These are phyloP conservation scores for Saccharomyces hybrid DNA, from an alignment of 1,139 yeast genomes.

Conservation along the genomic window DNA sequence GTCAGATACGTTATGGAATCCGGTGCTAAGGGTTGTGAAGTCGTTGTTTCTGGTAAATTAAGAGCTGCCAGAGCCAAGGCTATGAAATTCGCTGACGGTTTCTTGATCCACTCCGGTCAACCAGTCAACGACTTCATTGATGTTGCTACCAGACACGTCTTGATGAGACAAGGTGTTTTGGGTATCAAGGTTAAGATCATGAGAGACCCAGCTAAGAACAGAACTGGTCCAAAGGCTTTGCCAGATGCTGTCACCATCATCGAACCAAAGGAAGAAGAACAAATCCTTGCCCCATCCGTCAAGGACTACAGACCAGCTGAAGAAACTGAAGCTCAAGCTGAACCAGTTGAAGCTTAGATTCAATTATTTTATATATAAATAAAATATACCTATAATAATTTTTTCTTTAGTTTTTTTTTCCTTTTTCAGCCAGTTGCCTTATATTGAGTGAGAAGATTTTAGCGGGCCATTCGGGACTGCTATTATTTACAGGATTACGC, in stretches of 20 bases:
- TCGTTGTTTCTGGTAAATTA: conserved; percentile 97
- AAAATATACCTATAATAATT: not conserved
- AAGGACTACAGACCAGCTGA: conserved; percentile 55
- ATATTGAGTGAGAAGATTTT: too few species aligned
- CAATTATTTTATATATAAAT: conserved; percentile 7
- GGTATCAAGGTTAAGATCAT: conserved; percentile 99
- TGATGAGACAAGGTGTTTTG: conserved; percentile 99
- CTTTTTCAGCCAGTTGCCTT: not conserved
- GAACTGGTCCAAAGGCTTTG: conserved; percentile 81
- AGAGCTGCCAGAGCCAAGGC: conserved; percentile 99
- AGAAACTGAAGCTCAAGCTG: conserved; percentile 29
- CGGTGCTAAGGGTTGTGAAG: conserved; percentile 99
- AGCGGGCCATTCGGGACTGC: too few species aligned
- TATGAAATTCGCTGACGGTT: conserved; percentile 99
- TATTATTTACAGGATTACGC: conserved; percentile 7
- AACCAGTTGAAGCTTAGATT: conserved; percentile 29
- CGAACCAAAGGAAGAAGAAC: conserved; percentile 97
- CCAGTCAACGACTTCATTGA: conserved; percentile 98
- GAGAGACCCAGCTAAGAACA: conserved; percentile 96
- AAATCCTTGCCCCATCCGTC: conserved; percentile 78
- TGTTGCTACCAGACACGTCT: conserved; percentile 98
- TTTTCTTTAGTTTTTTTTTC: not conserved
- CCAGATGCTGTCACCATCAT: conserved; percentile 94
- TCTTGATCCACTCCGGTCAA: conserved; percentile 99
- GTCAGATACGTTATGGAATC: conserved; percentile 99